Evolutionary conservation across 306 rosid species (phyloP).

Genomic region (Cucumis melo): DNA sequence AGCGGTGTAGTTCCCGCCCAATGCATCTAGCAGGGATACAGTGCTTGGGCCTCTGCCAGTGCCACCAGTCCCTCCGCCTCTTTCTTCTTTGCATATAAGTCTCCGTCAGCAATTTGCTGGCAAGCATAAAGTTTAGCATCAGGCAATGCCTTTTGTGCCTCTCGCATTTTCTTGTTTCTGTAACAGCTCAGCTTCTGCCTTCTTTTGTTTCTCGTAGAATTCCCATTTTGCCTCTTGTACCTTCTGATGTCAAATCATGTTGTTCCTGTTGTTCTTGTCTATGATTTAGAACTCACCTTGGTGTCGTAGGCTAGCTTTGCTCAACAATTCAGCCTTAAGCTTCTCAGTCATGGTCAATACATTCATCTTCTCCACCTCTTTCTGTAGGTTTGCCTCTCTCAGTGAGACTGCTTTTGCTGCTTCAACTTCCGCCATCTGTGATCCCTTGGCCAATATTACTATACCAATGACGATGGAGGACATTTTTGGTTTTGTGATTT

Average conservation of each 20-base stretch:
- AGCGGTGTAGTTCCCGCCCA: slow-evolving; percentile 18
- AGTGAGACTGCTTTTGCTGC: slow-evolving; percentile 20
- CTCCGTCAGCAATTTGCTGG: slow-evolving; percentile 13
- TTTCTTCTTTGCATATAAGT: slow-evolving; percentile 21
- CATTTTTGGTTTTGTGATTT: too few species aligned
- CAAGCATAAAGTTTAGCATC: slow-evolving; percentile 12
- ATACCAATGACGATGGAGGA: too few species aligned
- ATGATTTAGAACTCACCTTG: slow-evolving; percentile 3
- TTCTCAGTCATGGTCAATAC: slow-evolving; percentile 20
- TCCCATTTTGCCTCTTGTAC: slow-evolving; percentile 25
- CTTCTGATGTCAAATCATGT: not conserved
- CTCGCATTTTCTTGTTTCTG: slow-evolving; percentile 13
- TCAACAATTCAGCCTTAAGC: slow-evolving; percentile 24
- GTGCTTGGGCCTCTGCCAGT: slow-evolving; percentile 17
- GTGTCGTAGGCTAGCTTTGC: slow-evolving; percentile 23
- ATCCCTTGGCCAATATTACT: not conserved
- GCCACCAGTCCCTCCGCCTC: slow-evolving; percentile 21
- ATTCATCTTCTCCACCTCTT: slow-evolving; percentile 21
- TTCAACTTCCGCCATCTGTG: slow-evolving; percentile 22
- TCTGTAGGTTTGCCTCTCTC: slow-evolving; percentile 18
- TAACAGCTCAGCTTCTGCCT: slow-evolving; percentile 12
- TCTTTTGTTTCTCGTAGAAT: slow-evolving; percentile 18
- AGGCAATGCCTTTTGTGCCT: slow-evolving; percentile 13
- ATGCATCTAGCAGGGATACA: slow-evolving; percentile 6
- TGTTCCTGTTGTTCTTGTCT: not conserved